phyloP scores from a whole-genome alignment of 345 rosid species.

The Camelina neglecta region DNA sequence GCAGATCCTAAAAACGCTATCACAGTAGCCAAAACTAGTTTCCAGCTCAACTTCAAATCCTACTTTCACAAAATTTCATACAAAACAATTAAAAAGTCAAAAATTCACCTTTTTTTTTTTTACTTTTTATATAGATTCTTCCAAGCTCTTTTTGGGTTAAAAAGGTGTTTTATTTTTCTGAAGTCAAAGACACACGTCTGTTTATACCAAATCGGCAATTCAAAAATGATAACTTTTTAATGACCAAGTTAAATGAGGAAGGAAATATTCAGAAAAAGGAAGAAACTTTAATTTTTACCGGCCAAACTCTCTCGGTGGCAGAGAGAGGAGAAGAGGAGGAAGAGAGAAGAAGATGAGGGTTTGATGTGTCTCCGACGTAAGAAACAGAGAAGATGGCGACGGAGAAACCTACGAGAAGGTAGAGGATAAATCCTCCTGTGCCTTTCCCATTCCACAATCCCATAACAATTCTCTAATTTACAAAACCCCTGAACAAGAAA shows the following conservation, averaged over 20 bases:
- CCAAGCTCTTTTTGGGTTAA: constrained; percentile 4
- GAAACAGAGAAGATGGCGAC: constrained; percentile 57
- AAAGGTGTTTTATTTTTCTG: constrained; percentile 4
- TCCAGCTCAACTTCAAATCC: constrained; percentile 78
- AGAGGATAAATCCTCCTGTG: constrained; percentile 60
- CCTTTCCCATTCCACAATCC: constrained; percentile 32
- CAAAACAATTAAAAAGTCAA: constrained; percentile 1
- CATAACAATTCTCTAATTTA: not conserved
- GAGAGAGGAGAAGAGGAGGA: constrained; percentile 33
- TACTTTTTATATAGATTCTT: not conserved
- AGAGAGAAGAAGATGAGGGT: constrained; percentile 24
- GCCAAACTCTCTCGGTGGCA: constrained; percentile 63
- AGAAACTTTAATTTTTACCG: constrained; percentile 53
- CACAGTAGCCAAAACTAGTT: constrained; percentile 63
- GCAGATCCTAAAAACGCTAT: constrained; percentile 94
- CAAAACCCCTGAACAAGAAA: constrained; percentile 1
- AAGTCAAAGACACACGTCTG: not conserved
- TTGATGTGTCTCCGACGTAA: constrained; percentile 43
- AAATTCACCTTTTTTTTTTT: too few species aligned
- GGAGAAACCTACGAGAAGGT: constrained; percentile 66
- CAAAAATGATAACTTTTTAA: not conserved
- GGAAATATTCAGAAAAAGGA: constrained; percentile 19
- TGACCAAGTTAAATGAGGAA: constrained; percentile 12
- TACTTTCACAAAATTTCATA: constrained; percentile 37
- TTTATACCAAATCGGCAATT: not conserved